Evolutionary conservation across 306 rosid species (phyloP).

Genomic region (Casuarina equisetifolia): DNA sequence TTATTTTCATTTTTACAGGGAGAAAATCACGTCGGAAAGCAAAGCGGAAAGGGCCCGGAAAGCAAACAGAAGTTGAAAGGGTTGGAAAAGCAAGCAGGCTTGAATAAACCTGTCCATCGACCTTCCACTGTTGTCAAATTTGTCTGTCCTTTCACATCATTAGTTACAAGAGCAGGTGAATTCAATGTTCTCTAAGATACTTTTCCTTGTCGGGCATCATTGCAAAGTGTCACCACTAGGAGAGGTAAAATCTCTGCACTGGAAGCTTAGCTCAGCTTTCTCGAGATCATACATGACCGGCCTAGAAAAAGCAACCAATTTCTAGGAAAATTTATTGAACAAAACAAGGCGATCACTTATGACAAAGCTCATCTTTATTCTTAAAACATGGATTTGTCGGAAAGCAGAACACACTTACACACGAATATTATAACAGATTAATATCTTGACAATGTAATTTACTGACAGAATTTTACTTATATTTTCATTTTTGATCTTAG

Average conservation of each 20-base stretch:
- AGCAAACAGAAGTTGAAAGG: slow-evolving; percentile 11
- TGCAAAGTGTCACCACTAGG: not conserved
- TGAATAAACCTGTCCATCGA: not conserved
- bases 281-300: not conserved
- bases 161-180: slow-evolving; percentile 1
- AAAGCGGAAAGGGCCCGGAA: slow-evolving; percentile 2
- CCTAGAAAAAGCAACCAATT: not conserved
- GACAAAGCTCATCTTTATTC: too few species aligned
- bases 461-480: too few species aligned
- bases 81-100: slow-evolving; percentile 15
- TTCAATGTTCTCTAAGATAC: slow-evolving; percentile 6
- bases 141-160: slow-evolving; percentile 13
- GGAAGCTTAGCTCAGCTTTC: not conserved
- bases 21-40: slow-evolving; percentile 41
- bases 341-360: not conserved
- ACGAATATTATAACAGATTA: too few species aligned
- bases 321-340: not conserved
- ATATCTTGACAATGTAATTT: too few species aligned
- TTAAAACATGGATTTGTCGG: too few species aligned
- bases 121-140: slow-evolving; percentile 9
- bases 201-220: slow-evolving; percentile 2
- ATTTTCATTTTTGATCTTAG: too few species aligned
- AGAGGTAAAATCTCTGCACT: not conserved
- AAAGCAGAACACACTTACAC: too few species aligned
- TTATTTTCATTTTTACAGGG: not conserved